Conservation (phyloP, 805 yeast genomes). For the Lachancea quebecensis region DNA sequence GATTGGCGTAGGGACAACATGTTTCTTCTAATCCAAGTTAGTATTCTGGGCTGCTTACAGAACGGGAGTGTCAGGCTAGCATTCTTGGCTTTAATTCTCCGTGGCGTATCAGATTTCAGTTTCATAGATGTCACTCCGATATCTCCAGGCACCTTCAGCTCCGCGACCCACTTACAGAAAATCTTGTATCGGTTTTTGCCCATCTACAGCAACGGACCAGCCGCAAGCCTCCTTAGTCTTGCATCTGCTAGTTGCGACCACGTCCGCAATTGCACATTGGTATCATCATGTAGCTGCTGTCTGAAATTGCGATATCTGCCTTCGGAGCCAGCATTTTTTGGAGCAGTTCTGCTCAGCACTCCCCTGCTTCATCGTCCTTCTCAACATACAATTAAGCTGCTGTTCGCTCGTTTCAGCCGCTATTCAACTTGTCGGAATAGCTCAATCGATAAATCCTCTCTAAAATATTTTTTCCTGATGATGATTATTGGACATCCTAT, state of each 20-base stretch:
- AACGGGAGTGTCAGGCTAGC: too few species aligned
- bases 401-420: not conserved
- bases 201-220: too few species aligned
- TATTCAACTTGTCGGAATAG: not conserved
- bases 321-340: not conserved
- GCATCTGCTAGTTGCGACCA: too few species aligned
- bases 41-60: not conserved
- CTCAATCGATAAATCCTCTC: not conserved
- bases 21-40: not conserved
- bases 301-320: too few species aligned
- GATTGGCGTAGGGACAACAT: slow-evolving; percentile 35
- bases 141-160: not conserved
- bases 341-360: too few species aligned
- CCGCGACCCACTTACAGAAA: too few species aligned
- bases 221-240: too few species aligned
- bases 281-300: too few species aligned
- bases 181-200: too few species aligned
- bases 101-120: not conserved
- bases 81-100: too few species aligned
- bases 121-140: not conserved
- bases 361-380: not conserved
- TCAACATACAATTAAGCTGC: slow-evolving; percentile 1
- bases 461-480: not conserved
- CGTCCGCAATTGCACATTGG: too few species aligned
- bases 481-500: too few species aligned